Percentiles rank a stretch among this genome's conserved stretches.
These are phyloP conservation scores for Metschnikowia gelsemii DNA, from an alignment of 805 yeast species.

Conservation along the genomic window DNA sequence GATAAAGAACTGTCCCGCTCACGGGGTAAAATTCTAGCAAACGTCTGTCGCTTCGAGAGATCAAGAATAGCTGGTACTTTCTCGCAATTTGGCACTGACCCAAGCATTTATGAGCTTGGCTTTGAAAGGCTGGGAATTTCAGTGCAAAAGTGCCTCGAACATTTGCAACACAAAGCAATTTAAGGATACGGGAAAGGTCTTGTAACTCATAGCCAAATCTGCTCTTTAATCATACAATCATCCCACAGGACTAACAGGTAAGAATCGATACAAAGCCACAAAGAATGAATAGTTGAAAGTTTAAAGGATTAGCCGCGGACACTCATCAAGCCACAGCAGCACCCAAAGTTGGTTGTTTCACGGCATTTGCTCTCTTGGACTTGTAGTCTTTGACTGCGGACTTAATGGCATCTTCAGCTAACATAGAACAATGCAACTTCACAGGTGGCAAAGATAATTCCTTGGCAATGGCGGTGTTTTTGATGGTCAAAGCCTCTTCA, in stretches of 20 bases:
- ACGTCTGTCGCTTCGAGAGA: not conserved
- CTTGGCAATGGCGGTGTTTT: constrained; percentile 91
- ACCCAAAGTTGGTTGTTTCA: constrained; percentile 57
- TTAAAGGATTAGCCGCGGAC: not conserved
- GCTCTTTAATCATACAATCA: too few relatives aligned
- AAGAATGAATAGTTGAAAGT: not conserved
- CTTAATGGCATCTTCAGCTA: constrained; percentile 98
- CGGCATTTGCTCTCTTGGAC: constrained; percentile 59
- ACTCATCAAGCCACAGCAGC: constrained; percentile 14
- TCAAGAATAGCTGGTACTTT: too few relatives aligned
- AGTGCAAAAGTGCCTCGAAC: too few relatives aligned
- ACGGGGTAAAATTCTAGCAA: not conserved
- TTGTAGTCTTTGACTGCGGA: constrained; percentile 94
- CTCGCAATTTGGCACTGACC: too few relatives aligned
- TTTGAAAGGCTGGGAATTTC: too few relatives aligned
- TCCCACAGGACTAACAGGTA: too few relatives aligned
- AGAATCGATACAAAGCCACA: not conserved
- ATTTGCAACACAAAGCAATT: too few relatives aligned
- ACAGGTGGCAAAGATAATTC: constrained; percentile 96
- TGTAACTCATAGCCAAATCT: too few relatives aligned
- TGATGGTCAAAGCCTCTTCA: constrained; percentile 90
- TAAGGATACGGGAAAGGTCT: too few relatives aligned
- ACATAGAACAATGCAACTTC: constrained; percentile 95
- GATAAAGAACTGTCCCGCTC: not conserved
- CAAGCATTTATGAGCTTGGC: too few relatives aligned